Conservation (phyloP, 108 stramenopile genomes). For the Nitzschia palea region DNA sequence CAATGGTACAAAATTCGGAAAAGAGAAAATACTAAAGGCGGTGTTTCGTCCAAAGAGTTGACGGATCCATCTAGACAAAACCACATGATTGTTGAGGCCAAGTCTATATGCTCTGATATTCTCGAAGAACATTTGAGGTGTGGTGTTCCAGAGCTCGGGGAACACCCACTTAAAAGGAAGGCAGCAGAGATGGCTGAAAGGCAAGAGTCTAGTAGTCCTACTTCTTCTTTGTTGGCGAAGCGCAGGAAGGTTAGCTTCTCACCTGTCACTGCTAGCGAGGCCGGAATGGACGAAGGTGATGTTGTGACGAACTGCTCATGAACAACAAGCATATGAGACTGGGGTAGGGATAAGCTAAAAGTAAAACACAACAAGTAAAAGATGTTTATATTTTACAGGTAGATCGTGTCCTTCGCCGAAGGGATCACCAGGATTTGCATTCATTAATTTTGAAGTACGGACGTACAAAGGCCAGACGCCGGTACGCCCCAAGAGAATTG, state of each 20-base stretch:
- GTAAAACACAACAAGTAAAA: too few species aligned
- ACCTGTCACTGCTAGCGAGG: background rate
- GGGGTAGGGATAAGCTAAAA: too few species aligned
- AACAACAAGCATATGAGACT: too few species aligned
- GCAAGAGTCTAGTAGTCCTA: background rate
- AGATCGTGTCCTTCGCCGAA: too few species aligned
- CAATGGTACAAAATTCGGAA: conserved; percentile 12
- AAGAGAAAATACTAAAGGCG: background rate
- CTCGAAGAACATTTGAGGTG: background rate
- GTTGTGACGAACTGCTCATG: too few species aligned
- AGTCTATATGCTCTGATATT: background rate
- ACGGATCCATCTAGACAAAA: background rate
- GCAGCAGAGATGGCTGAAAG: background rate
- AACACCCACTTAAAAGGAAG: conserved; percentile 5
- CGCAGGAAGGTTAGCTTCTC: background rate
- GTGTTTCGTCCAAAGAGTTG: background rate
- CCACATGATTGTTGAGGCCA: background rate
- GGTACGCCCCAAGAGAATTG: too few species aligned
- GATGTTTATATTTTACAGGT: too few species aligned
- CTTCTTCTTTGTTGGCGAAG: background rate
- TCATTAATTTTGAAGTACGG: too few species aligned
- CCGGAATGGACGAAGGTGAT: too few species aligned
- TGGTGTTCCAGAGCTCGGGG: conserved; percentile 10
- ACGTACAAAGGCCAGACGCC: too few species aligned
- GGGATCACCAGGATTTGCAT: too few species aligned